phyloP scores from a whole-genome alignment of 345 rosid species.

The Acer campestre region DNA sequence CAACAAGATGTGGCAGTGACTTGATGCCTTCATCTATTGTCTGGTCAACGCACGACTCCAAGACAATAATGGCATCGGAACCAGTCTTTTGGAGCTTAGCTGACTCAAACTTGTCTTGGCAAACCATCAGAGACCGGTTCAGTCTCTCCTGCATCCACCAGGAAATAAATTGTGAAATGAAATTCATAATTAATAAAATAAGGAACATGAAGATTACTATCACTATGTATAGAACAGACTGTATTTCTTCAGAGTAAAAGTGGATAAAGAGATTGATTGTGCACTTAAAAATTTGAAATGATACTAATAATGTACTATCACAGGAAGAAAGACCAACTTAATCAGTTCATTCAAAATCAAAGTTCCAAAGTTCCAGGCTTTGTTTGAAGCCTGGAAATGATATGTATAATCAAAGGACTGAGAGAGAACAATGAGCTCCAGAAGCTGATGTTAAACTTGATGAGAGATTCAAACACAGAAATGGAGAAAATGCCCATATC shows the following conservation, averaged over 20 bases:
- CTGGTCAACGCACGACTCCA: conserved; percentile 79
- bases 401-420: background rate
- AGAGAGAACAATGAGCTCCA: background rate
- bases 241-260: background rate
- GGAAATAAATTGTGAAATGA: background rate
- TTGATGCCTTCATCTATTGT: conserved; percentile 66
- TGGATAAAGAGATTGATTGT: background rate
- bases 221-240: background rate
- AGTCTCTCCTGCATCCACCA: conserved; percentile 65
- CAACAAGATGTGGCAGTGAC: conserved; percentile 71
- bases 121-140: conserved; percentile 82
- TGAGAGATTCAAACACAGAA: background rate
- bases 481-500: background rate
- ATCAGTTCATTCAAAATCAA: background rate
- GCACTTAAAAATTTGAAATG: background rate
- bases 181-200: background rate
- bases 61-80: conserved; percentile 46
- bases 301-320: background rate
- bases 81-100: conserved; percentile 65
- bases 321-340: background rate
- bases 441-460: background rate
- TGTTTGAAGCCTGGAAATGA: background rate
- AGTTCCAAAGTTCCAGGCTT: background rate
- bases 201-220: background rate
- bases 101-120: conserved; percentile 84